Base-by-base conservation (phyloP, 2,329 filamentous ascomycete species). In the Apiospora kogelbergensis region DNA sequence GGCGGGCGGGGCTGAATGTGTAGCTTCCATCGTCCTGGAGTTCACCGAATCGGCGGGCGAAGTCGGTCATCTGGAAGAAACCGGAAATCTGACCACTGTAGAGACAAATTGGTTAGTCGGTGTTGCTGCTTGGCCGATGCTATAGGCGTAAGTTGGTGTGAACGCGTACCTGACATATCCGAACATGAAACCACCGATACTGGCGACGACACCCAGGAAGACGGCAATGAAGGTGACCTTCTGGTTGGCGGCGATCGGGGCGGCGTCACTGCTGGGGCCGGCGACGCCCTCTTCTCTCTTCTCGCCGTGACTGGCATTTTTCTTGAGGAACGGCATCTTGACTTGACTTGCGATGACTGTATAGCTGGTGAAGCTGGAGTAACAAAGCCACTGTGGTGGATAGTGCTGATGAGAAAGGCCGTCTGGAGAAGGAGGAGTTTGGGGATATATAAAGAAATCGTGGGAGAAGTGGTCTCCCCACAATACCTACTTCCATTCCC, bases 61-160 rank as follows among this genome's bases (percentile, higher is more conserved):
- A 91, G 76, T 91, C 84, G 2, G 78, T 64, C 88, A 90, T 90
- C 68, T 83, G 78, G 72, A 91, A 86, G 78, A 89, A 90, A 67
- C 89, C 89, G 6, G 83, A 87, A 53, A 88, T 87, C 73, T 89
- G 87, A 79, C 88, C 88, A 75, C 85, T 87, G 71, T 73, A 69
- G 65, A 3, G 65, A 1, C 53, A 60, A 71, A 70, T 13, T 68
- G 42, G 63, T 76, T 30, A 40, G 13, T 17, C 6, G 37, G 45
- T 42, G 44, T 63, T 15, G 1, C 30, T 3, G 7, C 17, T 60
- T 11, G 53, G 7, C 9, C 2, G 48, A 10, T 9, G 48, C 5
- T 20, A 15, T 30, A 17, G 30, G 53, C 9, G 11, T 37, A 20
- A 60, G 20, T 20, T 37, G 53, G 53, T 33, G 53, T 37, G 30